Base-by-base conservation (phyloP, 1,284 basidiomycete species). In the Phlebopus sp. region DNA sequence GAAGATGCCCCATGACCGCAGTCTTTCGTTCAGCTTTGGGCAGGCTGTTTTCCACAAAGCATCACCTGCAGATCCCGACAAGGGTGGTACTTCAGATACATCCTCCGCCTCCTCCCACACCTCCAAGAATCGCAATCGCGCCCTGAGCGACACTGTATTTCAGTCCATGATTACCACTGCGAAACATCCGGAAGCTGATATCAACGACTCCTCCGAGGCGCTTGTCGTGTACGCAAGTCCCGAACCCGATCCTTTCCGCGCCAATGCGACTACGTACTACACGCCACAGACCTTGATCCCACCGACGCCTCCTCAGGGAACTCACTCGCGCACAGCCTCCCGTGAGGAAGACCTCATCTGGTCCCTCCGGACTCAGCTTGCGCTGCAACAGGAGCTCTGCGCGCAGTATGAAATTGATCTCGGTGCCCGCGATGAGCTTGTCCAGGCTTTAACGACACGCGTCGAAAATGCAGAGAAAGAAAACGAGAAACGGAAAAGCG, bases 361-460 rank as follows among this genome's bases (percentile, higher is more conserved):
- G 60, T 83, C 80, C 1, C 68, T 90, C 32, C 82, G 84, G 56
- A 82, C 86, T 0, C 84, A 89, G 55, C 71, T 89, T 34, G 75
- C 82, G 5, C 60, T 89, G 9, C 82, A 86, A 60, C 78, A 76
- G 17, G 86, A 88, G 59, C 56, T 90, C 5, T 84, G 80, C 48
- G 72, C 75, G 2, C 88, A 90, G 60, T 89, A 82, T 57, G 84
- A 89, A 64, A 69, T 79, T 31, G 87, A 90, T 60, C 69, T 90
- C 2, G 69, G 73, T 5, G 82, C 86, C 1, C 77, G 83, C 17
- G 86, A 89, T 55, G 83, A 86, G 62, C 64, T 86, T 13, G 81
- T 87, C 3, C 74, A 76, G 37, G 65, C 79, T n/a, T 68, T 90
- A n/a, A 72, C 69, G 13, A 64, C 70, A 52, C 78, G 78, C 41